Conservation (phyloP, 495 filamentous ascomycete genomes). For the Annulohypoxylon nitens region DNA sequence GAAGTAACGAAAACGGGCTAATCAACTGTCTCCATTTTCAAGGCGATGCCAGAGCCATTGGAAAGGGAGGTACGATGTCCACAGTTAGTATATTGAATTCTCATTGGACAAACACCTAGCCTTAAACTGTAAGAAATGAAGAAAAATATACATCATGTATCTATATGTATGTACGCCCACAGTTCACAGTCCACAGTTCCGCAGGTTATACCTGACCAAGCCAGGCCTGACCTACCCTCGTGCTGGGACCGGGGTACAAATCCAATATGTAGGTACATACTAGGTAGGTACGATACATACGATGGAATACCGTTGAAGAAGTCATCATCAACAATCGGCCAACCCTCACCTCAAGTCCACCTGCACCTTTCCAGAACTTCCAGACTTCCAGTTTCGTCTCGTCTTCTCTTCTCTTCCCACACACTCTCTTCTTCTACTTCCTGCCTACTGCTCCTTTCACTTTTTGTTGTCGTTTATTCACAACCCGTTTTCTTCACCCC, state of each 20-base stretch:
- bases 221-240: background rate
- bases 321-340: slow-evolving; percentile 40
- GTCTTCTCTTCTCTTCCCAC: slow-evolving; percentile 17
- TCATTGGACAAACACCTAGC: slow-evolving; percentile 35
- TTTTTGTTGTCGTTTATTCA: slow-evolving; percentile 24
- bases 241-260: background rate
- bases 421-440: slow-evolving; percentile 20
- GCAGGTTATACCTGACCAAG: background rate
- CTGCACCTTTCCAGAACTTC: slow-evolving; percentile 4
- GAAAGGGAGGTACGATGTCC: slow-evolving; percentile 26
- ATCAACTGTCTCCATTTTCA: slow-evolving; percentile 36
- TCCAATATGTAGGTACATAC: slow-evolving; percentile 22
- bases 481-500: slow-evolving; percentile 23
- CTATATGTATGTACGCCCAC: slow-evolving; percentile 10
- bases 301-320: slow-evolving; percentile 30
- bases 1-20: slow-evolving; percentile 41
- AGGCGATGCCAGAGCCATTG: slow-evolving; percentile 32
- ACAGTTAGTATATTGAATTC: slow-evolving; percentile 27
- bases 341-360: slow-evolving; percentile 29
- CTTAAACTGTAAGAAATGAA: slow-evolving; percentile 4
- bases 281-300: slow-evolving; percentile 22
- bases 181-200: background rate
- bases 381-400: background rate
- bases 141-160: too few species aligned
- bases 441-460: slow-evolving; percentile 34